Evolutionary conservation across 768 basidiomycete genomes (phyloP).

Genomic region (Lactarius psammicola): DNA sequence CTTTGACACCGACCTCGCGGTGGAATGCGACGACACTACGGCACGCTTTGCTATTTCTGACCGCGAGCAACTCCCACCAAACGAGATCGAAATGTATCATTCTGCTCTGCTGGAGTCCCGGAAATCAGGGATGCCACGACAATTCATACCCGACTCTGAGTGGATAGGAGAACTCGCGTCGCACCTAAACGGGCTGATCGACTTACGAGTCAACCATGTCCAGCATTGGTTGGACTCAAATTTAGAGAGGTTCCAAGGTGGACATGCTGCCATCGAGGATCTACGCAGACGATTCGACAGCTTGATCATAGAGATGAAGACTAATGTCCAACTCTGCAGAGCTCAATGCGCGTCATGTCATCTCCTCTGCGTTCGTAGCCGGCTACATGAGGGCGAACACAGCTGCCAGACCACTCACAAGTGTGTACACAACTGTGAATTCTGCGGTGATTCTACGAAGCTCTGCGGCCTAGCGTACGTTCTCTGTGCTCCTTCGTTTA

Average conservation of each 20-base stretch:
- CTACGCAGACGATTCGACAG: slow-evolving; percentile 46
- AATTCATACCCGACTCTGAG: slow-evolving; percentile 39
- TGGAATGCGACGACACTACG: slow-evolving; percentile 41
- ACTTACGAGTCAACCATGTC: slow-evolving; percentile 49
- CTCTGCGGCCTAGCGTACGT: slow-evolving; percentile 51
- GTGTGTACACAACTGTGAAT: slow-evolving; percentile 47
- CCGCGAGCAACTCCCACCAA: slow-evolving; percentile 24
- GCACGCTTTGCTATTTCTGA: slow-evolving; percentile 38
- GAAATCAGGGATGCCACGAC: slow-evolving; percentile 37
- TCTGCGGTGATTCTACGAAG: slow-evolving; percentile 39
- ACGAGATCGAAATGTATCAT: slow-evolving; percentile 33
- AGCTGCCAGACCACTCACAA: slow-evolving; percentile 50
- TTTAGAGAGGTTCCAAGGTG: slow-evolving; percentile 44
- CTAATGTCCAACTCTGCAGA: slow-evolving; percentile 49
- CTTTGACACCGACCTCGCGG: slow-evolving; percentile 47
- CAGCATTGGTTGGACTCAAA: slow-evolving; percentile 52
- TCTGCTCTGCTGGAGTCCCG: slow-evolving; percentile 33
- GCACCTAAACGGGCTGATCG: slow-evolving; percentile 42
- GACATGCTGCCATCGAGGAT: slow-evolving; percentile 45
- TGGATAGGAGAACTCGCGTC: slow-evolving; percentile 43
- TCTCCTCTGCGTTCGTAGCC: slow-evolving; percentile 46
- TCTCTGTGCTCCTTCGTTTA: too few species aligned
- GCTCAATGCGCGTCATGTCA: slow-evolving; percentile 48
- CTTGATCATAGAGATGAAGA: slow-evolving; percentile 45
- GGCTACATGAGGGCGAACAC: slow-evolving; percentile 47